Evolutionary conservation across 257 asterid genomes (phyloP), one percentile per base, ranked within the genome.

Genomic region (Solanum dulcamara): DNA sequence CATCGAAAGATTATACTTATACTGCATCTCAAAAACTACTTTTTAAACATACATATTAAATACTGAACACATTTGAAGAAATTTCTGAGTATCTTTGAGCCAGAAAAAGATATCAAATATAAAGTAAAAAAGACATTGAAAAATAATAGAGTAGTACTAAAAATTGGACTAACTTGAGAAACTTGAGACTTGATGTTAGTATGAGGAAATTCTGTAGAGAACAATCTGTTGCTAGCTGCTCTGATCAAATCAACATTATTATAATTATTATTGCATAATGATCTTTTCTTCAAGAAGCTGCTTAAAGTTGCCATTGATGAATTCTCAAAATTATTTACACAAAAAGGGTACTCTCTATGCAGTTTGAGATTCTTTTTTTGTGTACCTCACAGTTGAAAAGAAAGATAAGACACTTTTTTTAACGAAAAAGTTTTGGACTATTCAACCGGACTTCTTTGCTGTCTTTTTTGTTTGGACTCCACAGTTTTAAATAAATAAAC

Each of bases 131-230:
- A 51, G 0, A 51, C 10, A 51, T 1, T 10, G 9, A 22, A 57
- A 57, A 57, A 22, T 57, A 55, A 55, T 1, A 55, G 6, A 55
- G 22, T 1, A 55, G 6, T 22, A 22, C 0, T 1, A 26, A 26
- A 60, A 60, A 24, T 26, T 62, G 70, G 4, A 80, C 28, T 57
- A 14, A 96, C 99, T 90, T 94, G 94, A 77, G 97, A 92, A 50
- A 87, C 98, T 80, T 96, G 89, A 81, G 84, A 91, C 91, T 90
- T 95, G 95, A 96, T 95, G 35, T 91, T 91, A 90, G 98, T 96
- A 62, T 90, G 94, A 14, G 99, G 97, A 59, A 91, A 92, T 81
- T 90, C 90, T 11, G 85, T 80, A 38, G 91, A 81, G 87, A 88
- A 88, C 37, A 88, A 53, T 62, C 84, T 83, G 83, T 71, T 80